These are phyloP conservation scores for Phytophthora boehmeriae DNA, from an alignment of 352 stramenopile species.

Conservation along the genomic window DNA sequence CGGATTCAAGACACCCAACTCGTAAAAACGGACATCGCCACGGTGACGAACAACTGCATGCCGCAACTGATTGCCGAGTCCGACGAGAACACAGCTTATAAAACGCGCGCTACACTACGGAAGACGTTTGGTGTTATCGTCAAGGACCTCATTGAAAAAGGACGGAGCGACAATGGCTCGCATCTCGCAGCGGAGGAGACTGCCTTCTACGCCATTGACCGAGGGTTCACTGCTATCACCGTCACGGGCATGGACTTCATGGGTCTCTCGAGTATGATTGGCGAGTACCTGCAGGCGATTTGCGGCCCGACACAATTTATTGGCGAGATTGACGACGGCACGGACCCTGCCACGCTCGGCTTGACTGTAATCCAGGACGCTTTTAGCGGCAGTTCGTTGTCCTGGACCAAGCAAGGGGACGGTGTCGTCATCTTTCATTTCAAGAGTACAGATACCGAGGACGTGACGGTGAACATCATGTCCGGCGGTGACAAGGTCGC, in stretches of 20 bases:
- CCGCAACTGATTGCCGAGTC: slow-evolving; percentile 38
- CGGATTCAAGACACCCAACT: slow-evolving; percentile 49
- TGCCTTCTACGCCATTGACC: slow-evolving; percentile 43
- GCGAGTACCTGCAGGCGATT: slow-evolving; percentile 59
- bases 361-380: slow-evolving; percentile 44
- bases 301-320: slow-evolving; percentile 62
- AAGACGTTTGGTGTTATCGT: slow-evolving; percentile 52
- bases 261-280: slow-evolving; percentile 46
- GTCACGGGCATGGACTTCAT: slow-evolving; percentile 57
- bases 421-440: slow-evolving; percentile 32
- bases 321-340: slow-evolving; percentile 62
- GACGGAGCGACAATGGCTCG: slow-evolving; percentile 43
- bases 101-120: slow-evolving; percentile 55
- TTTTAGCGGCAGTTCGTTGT: slow-evolving; percentile 45
- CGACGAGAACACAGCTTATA: slow-evolving; percentile 32
- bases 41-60: slow-evolving; percentile 54
- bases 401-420: slow-evolving; percentile 43
- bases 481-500: slow-evolving; percentile 47
- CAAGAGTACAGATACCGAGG: slow-evolving; percentile 30
- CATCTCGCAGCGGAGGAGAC: slow-evolving; percentile 40
- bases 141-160: slow-evolving; percentile 51
- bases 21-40: slow-evolving; percentile 55
- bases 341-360: slow-evolving; percentile 42
- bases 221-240: slow-evolving; percentile 51
- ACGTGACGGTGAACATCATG: slow-evolving; percentile 27